phyloP scores from a whole-genome alignment of 1,139 yeast genomes.

The Geotrichum macrosporum region DNA sequence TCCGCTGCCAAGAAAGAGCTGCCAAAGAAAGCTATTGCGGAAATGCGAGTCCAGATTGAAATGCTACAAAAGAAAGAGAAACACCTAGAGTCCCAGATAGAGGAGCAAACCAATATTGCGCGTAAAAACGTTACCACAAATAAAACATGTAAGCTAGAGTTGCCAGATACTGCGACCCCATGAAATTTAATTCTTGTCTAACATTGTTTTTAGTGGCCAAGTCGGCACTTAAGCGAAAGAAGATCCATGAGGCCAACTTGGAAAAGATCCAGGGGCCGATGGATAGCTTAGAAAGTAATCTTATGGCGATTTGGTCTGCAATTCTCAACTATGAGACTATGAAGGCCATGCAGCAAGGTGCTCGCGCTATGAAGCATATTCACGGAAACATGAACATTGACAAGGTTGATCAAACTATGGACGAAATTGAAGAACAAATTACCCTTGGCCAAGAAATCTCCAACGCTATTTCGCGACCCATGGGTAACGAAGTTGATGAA shows the following conservation, averaged over 20 bases:
- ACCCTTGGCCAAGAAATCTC: constrained; percentile 92
- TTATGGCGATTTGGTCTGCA: constrained; percentile 88
- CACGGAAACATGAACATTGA: constrained; percentile 94
- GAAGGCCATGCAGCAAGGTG: constrained; percentile 98
- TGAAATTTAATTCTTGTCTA: too few species aligned
- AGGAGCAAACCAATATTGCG: constrained; percentile 77
- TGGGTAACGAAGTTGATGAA: constrained; percentile 72
- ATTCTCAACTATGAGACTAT: constrained; percentile 94
- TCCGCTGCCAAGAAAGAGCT: constrained; percentile 66
- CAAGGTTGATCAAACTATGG: constrained; percentile 98
- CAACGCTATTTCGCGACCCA: constrained; percentile 91
- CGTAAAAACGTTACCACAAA: constrained; percentile 64
- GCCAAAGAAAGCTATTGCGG: constrained; percentile 90
- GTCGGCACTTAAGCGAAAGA: constrained; percentile 84
- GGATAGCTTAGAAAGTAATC: constrained; percentile 82
- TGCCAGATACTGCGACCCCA: too few species aligned
- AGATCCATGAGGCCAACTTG: constrained; percentile 71
- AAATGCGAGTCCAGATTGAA: constrained; percentile 82
- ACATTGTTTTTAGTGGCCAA: constrained; percentile 56
- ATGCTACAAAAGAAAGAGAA: constrained; percentile 79
- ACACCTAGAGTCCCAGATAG: constrained; percentile 77
- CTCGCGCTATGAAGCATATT: constrained; percentile 92
- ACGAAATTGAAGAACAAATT: constrained; percentile 93
- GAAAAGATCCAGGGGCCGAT: constrained; percentile 82
- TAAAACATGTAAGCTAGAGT: constrained; percentile 49